Base-by-base conservation (phyloP, 75 land plant species). In the Pseudotsuga menziesii region DNA sequence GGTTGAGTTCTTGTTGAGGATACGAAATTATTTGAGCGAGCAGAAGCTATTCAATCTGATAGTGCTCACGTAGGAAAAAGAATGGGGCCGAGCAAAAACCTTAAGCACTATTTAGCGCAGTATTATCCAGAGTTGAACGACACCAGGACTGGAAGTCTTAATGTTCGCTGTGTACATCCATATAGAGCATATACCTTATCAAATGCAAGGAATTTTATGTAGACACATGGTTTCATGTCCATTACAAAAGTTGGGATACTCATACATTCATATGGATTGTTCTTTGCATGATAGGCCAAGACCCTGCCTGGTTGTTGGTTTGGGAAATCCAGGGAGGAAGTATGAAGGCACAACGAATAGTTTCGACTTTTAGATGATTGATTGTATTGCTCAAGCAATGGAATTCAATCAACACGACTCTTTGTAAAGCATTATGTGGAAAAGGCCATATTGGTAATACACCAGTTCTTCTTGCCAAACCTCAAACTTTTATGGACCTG, bases 401-500 rank as follows among this genome's bases (percentile, higher is more conserved):
- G 87, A 89, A 41, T 57, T 48, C 84, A 0, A 83, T 92, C 80
- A 77, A 78, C 61, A 78, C 80, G 5, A 75, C 88, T 83, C 92
- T 89, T 73, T 91, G 82, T 83, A 97, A 94, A 82, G 32, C 44
- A 58, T 56, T 16, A 5, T 23, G 32, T 36, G 52, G 72, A 80
- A 76, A 87, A 93, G 96, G 94, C 11, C 61, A 80, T 60, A 86
- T 93, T 72, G 93, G 83, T 32, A 83, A 82, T 71, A 74, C 79
- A 62, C 97, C 90, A 22, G 90, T 96, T 58, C 81, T 96, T 26
- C 89, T 96, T 62, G 94, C 95, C 20, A 97, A 94, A 83, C 99
- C 99, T 58, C 99, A 97, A 78, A 97, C 98, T 60, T 97, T 92
- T 80, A 93, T 97, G 96, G 93, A 97, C 66, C 77, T 97, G 56